Evolutionary conservation across 495 filamentous ascomycete species (phyloP), one percentile per base, ranked within the genome.

Genomic region (Arthonia radiata): DNA sequence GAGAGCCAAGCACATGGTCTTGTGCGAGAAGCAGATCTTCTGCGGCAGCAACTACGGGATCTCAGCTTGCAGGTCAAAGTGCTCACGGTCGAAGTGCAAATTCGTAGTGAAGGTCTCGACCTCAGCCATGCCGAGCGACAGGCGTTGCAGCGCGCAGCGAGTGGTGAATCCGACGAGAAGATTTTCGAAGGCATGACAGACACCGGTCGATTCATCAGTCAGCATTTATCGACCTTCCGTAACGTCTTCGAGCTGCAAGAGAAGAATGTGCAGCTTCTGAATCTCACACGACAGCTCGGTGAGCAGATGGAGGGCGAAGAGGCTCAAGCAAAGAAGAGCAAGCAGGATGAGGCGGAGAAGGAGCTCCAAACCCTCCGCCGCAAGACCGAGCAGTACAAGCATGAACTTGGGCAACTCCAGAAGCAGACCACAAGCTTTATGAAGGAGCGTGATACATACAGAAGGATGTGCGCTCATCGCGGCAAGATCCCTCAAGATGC

Each of bases 371-470:
- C 67, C 21, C 47, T 86, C 8, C 59, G 71, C 23, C 58, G 61
- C 18, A 61, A 73, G 15, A 49, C 61, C 9, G 57, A 61, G 30
- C 57, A 57, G 9, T 61, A 64, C 35, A 53, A 67, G 17, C 57
- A 72, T 60, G 83, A 93, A 39, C 57, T 92, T 18, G 60, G 72
- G 33, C 69, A 71, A 17, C 63, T 86, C 25, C 58, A 71, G 3
- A 65, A 73, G 4, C 71, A 77, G 34, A 73, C 76, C 17, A 71
- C 92, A 54, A 90, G 79, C 46, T 90, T 90, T 37, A 74, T 83
- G 26, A 77, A 77, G 41, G 86, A 99, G 50, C 67, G 86, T 18
- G 82, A 99, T 39, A 93, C 91, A 61, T 93, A 91, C 68, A 66
- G 80, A 16, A 77, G 79, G 22, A 86, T 93, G 66, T 63, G 92